Base-by-base conservation (phyloP, 2,329 filamentous ascomycete species). In the Ilyonectria destructans region DNA sequence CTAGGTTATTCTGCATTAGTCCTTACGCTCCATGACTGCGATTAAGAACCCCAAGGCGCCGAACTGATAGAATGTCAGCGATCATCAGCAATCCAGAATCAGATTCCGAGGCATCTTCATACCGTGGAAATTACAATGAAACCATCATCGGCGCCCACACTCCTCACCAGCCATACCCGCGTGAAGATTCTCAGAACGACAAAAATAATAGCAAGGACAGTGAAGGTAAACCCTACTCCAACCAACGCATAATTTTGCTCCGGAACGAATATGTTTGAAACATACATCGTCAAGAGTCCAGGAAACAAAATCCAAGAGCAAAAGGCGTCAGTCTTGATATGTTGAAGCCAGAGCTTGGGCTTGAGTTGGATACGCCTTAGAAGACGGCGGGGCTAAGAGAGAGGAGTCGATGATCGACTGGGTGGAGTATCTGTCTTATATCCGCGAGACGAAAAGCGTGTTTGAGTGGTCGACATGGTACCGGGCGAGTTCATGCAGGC, bases 31-130 rank as follows among this genome's bases (percentile, higher is more conserved):
- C 60, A 76, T 67, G 23, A 58, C 46, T 19, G 69, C 65, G 3
- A 67, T 58, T 9, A 74, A 31, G 51, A 73, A 75, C 15, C 58
- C 65, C 12, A 77, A 57, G 7, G 71, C 62, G n/a, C 71, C 70
- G 13, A 71, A 31, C 70, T 74, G 40, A 15, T 51, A 49, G 23
- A 10, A 51, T 40, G 43, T 63, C 21, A 63, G 60, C 12, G 2
- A 45, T n/a, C 8, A 12, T 4, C 40, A 33, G 17, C 6, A 46
- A 37, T 26, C 40, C 21, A 10, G 15, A 23, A 31, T 4, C 2
- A 40, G 13, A 7, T 13, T 17, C 21, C 23, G 10, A 46, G 26
- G 6, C 19, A 33, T 13, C 12, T 56, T 8, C 59, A 7, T 63
- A 63, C 60, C 46, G 54, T 48, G 9, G 52, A 55, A 15, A 55